Percentiles rank a stretch among this genome's conserved stretches.
phyloP scores from a whole-genome alignment of 305 asterid species.

The Solanum hybrid region DNA sequence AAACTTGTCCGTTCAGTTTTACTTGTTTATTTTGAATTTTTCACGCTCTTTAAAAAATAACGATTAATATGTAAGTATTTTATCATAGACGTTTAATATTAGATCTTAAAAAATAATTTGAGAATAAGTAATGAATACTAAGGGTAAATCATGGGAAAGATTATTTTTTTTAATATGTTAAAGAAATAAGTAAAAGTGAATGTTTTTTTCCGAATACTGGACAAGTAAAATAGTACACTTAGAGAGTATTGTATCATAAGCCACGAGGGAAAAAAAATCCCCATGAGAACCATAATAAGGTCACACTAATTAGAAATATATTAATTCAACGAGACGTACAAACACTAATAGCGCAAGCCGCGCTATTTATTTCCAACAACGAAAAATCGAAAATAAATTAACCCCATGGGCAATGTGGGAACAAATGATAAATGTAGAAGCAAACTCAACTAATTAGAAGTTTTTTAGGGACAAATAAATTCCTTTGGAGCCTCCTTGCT shows the following conservation, averaged over 20 bases:
- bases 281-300: neutral
- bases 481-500: conserved; percentile 11
- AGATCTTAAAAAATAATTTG: neutral
- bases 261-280: neutral
- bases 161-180: too few relatives aligned
- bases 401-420: neutral
- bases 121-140: neutral
- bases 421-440: neutral
- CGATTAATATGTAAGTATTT: neutral
- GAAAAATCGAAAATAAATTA: neutral
- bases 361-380: neutral
- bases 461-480: conserved; percentile 3
- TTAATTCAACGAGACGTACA: neutral
- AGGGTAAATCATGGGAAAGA: rapidly evolving
- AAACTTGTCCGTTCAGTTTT: too few relatives aligned
- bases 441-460: neutral
- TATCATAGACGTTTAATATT: too few relatives aligned
- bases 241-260: neutral
- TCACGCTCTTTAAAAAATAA: too few relatives aligned
- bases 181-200: neutral
- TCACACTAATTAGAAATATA: neutral
- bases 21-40: too few relatives aligned
- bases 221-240: neutral
- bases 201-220: too few relatives aligned
- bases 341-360: neutral